Percentiles rank a stretch among this genome's conserved stretches.
phyloP scores from a whole-genome alignment of 768 basidiomycete species.

The Boletellus emodensis region DNA sequence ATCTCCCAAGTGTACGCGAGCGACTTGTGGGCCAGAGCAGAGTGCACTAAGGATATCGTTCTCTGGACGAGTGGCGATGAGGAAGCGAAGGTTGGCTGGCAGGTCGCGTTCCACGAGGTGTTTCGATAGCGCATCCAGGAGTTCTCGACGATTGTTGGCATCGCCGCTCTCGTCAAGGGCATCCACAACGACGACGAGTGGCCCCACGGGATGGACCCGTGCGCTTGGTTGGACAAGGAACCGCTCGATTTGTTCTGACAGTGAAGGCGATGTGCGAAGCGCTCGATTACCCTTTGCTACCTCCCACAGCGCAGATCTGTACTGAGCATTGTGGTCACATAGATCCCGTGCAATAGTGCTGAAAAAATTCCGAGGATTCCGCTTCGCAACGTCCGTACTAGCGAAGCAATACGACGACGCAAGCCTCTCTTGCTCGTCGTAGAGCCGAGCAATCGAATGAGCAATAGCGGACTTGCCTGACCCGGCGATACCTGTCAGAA shows the following conservation, averaged over 20 bases:
- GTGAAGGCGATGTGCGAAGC: neutral
- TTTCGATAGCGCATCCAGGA: neutral
- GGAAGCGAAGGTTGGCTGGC: neutral
- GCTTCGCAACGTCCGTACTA: neutral
- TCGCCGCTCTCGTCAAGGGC: no score
- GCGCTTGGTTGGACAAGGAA: no score
- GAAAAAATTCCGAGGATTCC: conserved; percentile 17
- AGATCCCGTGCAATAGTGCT: conserved; percentile 27
- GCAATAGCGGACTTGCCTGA: no score
- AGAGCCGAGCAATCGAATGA: conserved; percentile 2
- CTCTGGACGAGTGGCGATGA: neutral
- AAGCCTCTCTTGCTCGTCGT: conserved; percentile 15
- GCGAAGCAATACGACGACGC: conserved; percentile 24
- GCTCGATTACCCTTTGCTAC: conserved; percentile 2
- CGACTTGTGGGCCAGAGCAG: neutral
- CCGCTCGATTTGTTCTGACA: neutral
- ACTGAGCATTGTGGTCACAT: conserved; percentile 20
- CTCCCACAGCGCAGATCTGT: conserved; percentile 2
- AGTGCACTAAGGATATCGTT: neutral
- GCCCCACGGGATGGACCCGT: no score
- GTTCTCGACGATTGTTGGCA: no score
- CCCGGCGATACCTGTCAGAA: conserved; percentile 12
- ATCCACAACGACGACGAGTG: no score
- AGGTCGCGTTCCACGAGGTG: neutral
- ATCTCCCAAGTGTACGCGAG: neutral